Evolutionary conservation across 1,284 basidiomycete species (phyloP).

Genomic region (Fomitiporia mediterranea): DNA sequence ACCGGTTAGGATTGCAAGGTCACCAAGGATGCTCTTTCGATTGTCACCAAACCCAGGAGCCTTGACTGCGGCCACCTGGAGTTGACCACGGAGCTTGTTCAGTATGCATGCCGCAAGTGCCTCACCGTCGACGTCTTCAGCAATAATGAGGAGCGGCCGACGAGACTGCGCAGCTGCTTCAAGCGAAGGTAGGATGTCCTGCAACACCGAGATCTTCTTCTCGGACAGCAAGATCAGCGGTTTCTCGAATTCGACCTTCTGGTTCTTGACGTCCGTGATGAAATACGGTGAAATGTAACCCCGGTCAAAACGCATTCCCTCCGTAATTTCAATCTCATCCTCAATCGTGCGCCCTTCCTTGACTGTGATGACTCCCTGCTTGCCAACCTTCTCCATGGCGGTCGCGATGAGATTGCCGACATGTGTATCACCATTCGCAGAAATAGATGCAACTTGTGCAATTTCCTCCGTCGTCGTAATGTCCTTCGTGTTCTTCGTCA

Average conservation of each 20-base stretch:
- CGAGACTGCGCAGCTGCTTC: constrained; percentile 90
- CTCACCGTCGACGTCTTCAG: constrained; percentile 97
- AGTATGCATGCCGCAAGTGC: constrained; percentile 96
- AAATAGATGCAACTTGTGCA: constrained; percentile 97
- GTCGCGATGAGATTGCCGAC: constrained; percentile 95
- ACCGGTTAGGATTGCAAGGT: constrained; percentile 94
- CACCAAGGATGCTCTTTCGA: constrained; percentile 96
- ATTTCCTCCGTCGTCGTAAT: constrained; percentile 98
- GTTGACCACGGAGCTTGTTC: constrained; percentile 97
- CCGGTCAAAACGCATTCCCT: constrained; percentile 99
- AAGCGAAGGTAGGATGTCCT: constrained; percentile 93
- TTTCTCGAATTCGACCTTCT: constrained; percentile 97
- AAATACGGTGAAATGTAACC: constrained; percentile 99
- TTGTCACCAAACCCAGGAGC: constrained; percentile 99
- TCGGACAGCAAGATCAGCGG: constrained; percentile 90
- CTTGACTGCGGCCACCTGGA: constrained; percentile 91
- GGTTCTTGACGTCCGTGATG: constrained; percentile 96
- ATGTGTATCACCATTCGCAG: constrained; percentile 93
- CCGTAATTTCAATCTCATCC: constrained; percentile 98
- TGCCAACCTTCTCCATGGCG: constrained; percentile 99
- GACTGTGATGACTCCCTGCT: constrained; percentile 99
- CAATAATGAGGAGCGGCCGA: constrained; percentile 92
- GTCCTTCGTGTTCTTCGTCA: constrained; percentile 85
- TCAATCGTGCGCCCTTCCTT: constrained; percentile 98
- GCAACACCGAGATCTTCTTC: constrained; percentile 96